Conservation (phyloP, 305 asterid genomes). For the Fraxinus angustifolia region DNA sequence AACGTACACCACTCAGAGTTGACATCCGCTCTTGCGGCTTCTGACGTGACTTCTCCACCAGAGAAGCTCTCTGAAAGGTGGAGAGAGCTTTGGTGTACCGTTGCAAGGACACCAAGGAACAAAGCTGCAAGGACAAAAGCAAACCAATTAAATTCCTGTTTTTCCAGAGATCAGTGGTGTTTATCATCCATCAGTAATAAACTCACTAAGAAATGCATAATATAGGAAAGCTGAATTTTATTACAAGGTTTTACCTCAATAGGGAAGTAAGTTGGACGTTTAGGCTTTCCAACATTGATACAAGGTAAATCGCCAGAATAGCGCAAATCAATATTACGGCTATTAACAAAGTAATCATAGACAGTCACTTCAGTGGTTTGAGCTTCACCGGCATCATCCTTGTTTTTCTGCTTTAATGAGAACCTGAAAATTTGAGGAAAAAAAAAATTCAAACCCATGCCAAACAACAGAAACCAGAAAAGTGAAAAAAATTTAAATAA, state of each 20-base stretch:
- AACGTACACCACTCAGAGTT: constrained; percentile 49
- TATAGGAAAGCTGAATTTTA: background rate
- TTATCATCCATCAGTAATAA: background rate
- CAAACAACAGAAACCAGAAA: background rate
- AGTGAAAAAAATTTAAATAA: background rate
- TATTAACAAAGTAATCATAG: constrained; percentile 64
- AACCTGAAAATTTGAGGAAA: constrained; percentile 39
- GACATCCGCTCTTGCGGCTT: constrained; percentile 79
- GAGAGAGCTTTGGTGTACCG: constrained; percentile 72
- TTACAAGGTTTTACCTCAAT: constrained; percentile 44
- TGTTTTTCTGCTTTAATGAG: constrained; percentile 37
- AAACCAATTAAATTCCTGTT: background rate
- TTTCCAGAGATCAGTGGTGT: background rate
- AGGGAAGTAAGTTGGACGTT: constrained; percentile 54
- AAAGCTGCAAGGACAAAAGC: constrained; percentile 4
- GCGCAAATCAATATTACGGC: constrained; percentile 42
- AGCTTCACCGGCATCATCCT: constrained; percentile 32
- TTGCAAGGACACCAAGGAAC: constrained; percentile 59
- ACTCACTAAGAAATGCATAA: background rate
- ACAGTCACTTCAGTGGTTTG: constrained; percentile 48
- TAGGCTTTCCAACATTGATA: constrained; percentile 63
- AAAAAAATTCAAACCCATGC: constrained; percentile 8
- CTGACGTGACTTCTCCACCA: constrained; percentile 79
- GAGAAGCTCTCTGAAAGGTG: constrained; percentile 58
- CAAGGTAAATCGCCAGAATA: constrained; percentile 69